Conservation (phyloP, 345 rosid genomes). For the Hypericum perforatum region DNA sequence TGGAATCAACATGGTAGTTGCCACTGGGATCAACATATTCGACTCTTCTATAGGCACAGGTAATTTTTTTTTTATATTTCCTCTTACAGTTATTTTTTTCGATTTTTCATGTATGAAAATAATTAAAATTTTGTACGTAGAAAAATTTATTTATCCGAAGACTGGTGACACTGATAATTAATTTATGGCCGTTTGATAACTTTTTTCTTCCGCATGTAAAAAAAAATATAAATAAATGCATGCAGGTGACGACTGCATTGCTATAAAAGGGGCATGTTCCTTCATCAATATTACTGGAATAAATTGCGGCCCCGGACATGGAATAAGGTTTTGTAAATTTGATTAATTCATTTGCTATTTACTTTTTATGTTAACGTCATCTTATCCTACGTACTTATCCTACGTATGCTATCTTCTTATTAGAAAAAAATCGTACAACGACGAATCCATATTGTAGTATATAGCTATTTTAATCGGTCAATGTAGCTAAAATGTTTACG, state of each 20-base stretch:
- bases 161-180: too few relatives aligned
- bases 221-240: conserved; percentile 2
- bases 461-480: neutral
- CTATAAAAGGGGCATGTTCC: conserved; percentile 11
- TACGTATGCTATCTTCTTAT: conserved; percentile 18
- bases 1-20: conserved; percentile 17
- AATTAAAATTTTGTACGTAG: neutral
- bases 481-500: neutral
- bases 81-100: too few relatives aligned
- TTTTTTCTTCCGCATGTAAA: too few relatives aligned
- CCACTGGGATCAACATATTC: conserved; percentile 11
- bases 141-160: too few relatives aligned
- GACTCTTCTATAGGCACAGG: conserved; percentile 21
- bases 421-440: conserved; percentile 17
- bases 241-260: conserved; percentile 31
- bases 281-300: conserved; percentile 9
- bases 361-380: too few relatives aligned
- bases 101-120: neutral
- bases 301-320: conserved; percentile 31
- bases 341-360: neutral
- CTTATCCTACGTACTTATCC: conserved; percentile 36
- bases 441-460: conserved; percentile 26
- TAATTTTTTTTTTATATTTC: conserved; percentile 2
- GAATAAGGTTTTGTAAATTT: conserved; percentile 17
- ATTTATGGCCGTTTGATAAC: too few relatives aligned